Conservation (phyloP, 768 basidiomycete genomes). For the Daedaleopsis nitida region DNA sequence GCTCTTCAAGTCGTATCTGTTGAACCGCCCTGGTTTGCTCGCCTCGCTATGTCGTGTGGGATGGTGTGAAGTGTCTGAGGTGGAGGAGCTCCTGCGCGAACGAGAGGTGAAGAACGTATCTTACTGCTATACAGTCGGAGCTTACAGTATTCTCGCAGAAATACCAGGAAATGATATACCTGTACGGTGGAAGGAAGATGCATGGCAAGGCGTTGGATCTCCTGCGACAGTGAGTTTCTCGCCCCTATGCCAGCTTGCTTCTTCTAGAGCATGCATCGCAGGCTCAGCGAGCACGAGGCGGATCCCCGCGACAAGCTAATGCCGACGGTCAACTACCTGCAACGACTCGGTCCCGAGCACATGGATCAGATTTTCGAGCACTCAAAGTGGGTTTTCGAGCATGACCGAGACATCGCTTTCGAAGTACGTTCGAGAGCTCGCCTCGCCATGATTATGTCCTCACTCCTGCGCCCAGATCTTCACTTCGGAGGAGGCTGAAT, state of each 20-base stretch:
- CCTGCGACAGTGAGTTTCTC: constrained; percentile 72
- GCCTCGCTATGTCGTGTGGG: constrained; percentile 87
- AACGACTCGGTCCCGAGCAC: constrained; percentile 85
- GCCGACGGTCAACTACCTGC: constrained; percentile 88
- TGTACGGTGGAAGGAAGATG: constrained; percentile 96
- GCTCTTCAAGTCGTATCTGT: constrained; percentile 88
- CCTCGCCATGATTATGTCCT: neutral
- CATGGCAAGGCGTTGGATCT: constrained; percentile 84
- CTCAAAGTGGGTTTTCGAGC: constrained; percentile 83
- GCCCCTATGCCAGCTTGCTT: neutral
- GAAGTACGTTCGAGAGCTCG: constrained; percentile 47
- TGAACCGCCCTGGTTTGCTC: constrained; percentile 77
- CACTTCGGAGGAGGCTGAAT: constrained; percentile 90
- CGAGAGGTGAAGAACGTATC: constrained; percentile 58
- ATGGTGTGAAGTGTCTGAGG: constrained; percentile 96
- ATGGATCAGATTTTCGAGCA: constrained; percentile 80
- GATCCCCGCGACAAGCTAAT: constrained; percentile 78
- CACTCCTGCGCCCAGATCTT: constrained; percentile 66
- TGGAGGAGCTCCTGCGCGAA: constrained; percentile 82
- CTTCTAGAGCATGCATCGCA: constrained; percentile 31
- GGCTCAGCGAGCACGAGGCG: constrained; percentile 76
- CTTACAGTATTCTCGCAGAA: constrained; percentile 52
- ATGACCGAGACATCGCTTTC: constrained; percentile 72
- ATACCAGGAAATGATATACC: constrained; percentile 84
- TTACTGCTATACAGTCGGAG: neutral